Evolutionary conservation across 2,329 filamentous ascomycete species (phyloP).

Genomic region (Nemania sp.): DNA sequence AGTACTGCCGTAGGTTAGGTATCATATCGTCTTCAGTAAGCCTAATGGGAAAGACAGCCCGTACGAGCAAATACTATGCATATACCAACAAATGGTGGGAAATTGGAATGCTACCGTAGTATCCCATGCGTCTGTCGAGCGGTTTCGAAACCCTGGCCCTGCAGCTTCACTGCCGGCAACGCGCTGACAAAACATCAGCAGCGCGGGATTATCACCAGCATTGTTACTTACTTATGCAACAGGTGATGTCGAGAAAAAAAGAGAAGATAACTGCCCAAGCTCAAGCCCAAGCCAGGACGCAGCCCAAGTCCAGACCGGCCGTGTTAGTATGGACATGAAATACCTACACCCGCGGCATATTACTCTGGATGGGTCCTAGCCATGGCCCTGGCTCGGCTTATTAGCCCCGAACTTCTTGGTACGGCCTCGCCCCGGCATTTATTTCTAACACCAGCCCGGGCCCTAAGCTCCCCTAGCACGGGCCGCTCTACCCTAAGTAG

Average conservation of each 20-base stretch:
- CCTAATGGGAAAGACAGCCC: too few relatives aligned
- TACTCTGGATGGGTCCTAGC: slow-evolving; percentile 18
- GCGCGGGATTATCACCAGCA: slow-evolving; percentile 9
- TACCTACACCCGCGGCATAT: slow-evolving; percentile 8
- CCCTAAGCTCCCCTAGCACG: slow-evolving; percentile 9
- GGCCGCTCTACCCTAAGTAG: slow-evolving; percentile 13
- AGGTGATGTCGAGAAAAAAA: slow-evolving; percentile 1
- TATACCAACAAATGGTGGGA: slow-evolving; percentile 4
- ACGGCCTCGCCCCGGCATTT: slow-evolving; percentile 16
- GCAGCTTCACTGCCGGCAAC: slow-evolving; percentile 21
- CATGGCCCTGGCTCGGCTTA: slow-evolving; percentile 17
- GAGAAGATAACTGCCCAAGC: slow-evolving; percentile 1
- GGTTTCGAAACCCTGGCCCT: slow-evolving; percentile 21
- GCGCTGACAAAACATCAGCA: slow-evolving; percentile 15
- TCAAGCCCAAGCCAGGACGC: neutral
- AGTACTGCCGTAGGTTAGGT: too few relatives aligned
- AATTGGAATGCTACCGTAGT: slow-evolving; percentile 20
- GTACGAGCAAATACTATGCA: too few relatives aligned
- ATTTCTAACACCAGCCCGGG: slow-evolving; percentile 15
- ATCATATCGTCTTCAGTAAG: neutral
- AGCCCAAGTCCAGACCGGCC: slow-evolving; percentile 1
- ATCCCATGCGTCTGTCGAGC: slow-evolving; percentile 6
- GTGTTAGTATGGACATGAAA: slow-evolving; percentile 7
- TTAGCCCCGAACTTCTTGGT: slow-evolving; percentile 20
- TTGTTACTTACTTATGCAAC: too few relatives aligned